These are phyloP conservation scores for Pestalotiopsis sp. DNA, from an alignment of 2,329 filamentous ascomycete genomes.

Conservation along the genomic window DNA sequence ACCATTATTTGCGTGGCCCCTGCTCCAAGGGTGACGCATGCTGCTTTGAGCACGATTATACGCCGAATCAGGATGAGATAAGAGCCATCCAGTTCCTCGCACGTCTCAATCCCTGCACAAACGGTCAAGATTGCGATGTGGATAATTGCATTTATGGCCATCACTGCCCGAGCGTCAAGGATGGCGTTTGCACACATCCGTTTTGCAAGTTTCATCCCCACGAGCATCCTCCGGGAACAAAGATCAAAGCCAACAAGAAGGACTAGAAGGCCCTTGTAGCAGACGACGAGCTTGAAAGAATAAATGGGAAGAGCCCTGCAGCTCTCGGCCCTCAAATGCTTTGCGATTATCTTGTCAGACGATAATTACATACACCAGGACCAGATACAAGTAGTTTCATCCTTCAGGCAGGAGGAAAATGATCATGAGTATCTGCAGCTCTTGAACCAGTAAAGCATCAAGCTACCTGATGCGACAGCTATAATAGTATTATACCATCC, in stretches of 20 bases:
- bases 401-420: not conserved
- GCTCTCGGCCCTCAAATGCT: too few relatives aligned
- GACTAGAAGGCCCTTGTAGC: not conserved
- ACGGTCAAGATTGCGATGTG: slow-evolving; percentile 59
- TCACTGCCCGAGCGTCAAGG: slow-evolving; percentile 57
- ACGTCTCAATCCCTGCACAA: slow-evolving; percentile 59
- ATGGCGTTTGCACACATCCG: slow-evolving; percentile 54
- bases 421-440: not conserved
- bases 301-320: too few relatives aligned
- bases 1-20: slow-evolving; percentile 60
- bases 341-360: not conserved
- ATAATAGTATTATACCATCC: not conserved
- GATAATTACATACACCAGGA: not conserved
- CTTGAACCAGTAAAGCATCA: not conserved
- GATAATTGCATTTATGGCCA: slow-evolving; percentile 66
- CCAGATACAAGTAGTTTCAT: not conserved
- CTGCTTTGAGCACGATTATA: slow-evolving; percentile 59
- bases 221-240: slow-evolving; percentile 61
- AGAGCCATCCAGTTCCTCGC: slow-evolving; percentile 58
- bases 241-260: slow-evolving; percentile 37
- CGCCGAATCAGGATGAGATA: slow-evolving; percentile 54
- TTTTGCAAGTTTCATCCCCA: slow-evolving; percentile 57
- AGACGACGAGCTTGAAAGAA: too few relatives aligned
- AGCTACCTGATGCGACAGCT: not conserved
- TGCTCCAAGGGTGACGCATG: slow-evolving; percentile 59